Evolutionary conservation across 1,284 basidiomycete species (phyloP).

Genomic region (Sutorius eximius): DNA sequence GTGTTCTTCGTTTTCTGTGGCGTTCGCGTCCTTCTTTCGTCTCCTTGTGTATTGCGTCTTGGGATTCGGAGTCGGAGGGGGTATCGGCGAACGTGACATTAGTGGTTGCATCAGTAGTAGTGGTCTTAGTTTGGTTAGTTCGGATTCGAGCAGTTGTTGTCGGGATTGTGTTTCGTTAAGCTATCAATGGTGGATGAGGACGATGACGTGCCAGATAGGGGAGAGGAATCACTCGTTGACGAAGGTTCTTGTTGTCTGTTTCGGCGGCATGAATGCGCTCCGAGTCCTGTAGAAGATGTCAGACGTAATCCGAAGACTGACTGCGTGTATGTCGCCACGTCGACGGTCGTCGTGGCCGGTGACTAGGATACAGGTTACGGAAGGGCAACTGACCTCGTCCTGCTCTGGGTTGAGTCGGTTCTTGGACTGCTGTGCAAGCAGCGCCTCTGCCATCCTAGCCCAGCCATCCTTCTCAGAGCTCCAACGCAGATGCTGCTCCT

Average conservation of each 20-base stretch:
- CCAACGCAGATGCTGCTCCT: conserved; percentile 59
- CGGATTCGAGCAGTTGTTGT: conserved; percentile 41
- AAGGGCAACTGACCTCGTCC: conserved; percentile 44
- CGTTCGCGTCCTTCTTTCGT: conserved; percentile 27
- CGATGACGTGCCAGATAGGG: not conserved
- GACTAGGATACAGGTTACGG: not conserved
- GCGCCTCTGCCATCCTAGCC: conserved; percentile 61
- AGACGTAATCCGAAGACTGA: conserved; percentile 6
- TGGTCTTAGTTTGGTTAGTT: conserved; percentile 45
- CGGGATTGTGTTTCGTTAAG: conserved; percentile 43
- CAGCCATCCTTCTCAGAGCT: conserved; percentile 59
- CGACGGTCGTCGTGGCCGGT: not conserved
- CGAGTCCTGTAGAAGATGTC: conserved; percentile 42
- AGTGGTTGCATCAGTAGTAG: conserved; percentile 48
- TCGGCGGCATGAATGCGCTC: conserved; percentile 50
- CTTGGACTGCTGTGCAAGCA: conserved; percentile 50
- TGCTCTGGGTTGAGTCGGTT: conserved; percentile 34
- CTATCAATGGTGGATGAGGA: conserved; percentile 29
- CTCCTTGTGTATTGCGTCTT: conserved; percentile 22
- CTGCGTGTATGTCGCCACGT: not conserved
- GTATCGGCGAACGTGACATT: conserved; percentile 24
- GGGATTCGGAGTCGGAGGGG: conserved; percentile 22
- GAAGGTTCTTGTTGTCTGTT: conserved; percentile 55
- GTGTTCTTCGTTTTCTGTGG: conserved; percentile 27
- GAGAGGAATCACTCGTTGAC: conserved; percentile 47